phyloP scores from a whole-genome alignment of 352 stramenopile species.

The Pythium folliculosum region DNA sequence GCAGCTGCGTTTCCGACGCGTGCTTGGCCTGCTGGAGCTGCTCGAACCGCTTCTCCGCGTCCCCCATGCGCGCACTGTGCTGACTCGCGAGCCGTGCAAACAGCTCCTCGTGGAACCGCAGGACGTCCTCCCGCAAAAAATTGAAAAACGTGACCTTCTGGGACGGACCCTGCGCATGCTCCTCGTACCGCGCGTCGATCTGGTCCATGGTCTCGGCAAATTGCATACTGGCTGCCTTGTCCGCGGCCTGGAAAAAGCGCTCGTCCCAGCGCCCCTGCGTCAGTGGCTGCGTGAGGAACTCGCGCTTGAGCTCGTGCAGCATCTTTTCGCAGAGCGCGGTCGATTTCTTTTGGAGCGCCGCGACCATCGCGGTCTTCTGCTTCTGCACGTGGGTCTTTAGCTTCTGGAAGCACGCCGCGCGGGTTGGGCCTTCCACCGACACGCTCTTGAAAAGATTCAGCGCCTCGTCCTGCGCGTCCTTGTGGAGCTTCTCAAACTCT shows the following conservation, averaged over 20 bases:
- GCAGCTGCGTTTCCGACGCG: conserved; percentile 43
- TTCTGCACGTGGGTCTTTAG: conserved; percentile 76
- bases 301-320: conserved; percentile 36
- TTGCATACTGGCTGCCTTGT: conserved; percentile 17
- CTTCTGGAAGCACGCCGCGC: conserved; percentile 67
- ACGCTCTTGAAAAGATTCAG: conserved; percentile 64
- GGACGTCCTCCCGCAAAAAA: conserved; percentile 58
- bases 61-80: conserved; percentile 26
- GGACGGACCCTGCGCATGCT: conserved; percentile 54
- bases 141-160: conserved; percentile 72
- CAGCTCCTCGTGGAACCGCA: conserved; percentile 55
- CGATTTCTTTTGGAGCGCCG: conserved; percentile 59
- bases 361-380: conserved; percentile 52
- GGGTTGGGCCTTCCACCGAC: conserved; percentile 67
- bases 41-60: conserved; percentile 34
- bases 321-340: conserved; percentile 53
- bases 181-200: conserved; percentile 62
- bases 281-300: conserved; percentile 46
- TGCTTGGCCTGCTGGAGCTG: conserved; percentile 43
- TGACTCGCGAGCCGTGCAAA: conserved; percentile 41
- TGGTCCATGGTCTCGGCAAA: conserved; percentile 47
- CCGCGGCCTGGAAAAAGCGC: conserved; percentile 8
- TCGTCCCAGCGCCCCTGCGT: conserved; percentile 45
- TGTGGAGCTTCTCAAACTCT: conserved; percentile 76
- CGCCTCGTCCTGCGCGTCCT: conserved; percentile 72